These are phyloP conservation scores for Nyssa sinensis DNA, from an alignment of 148 eudicot genomes.

Conservation along the genomic window DNA sequence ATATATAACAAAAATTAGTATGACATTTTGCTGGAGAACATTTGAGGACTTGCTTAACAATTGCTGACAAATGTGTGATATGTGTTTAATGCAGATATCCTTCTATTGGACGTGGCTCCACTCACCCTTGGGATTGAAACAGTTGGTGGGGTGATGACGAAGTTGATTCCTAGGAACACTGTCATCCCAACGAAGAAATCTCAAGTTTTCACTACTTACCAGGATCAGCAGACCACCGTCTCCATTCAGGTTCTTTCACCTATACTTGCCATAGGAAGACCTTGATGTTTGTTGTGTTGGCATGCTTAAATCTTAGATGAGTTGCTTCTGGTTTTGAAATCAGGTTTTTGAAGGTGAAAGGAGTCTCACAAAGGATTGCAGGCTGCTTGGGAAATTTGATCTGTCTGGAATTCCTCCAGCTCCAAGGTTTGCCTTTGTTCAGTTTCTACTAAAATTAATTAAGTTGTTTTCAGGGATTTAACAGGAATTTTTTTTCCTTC, in stretches of 20 bases:
- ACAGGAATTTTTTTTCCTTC: background rate
- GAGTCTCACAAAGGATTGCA: conserved; percentile 43
- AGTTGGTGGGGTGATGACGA: conserved; percentile 43
- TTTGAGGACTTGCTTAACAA: no score
- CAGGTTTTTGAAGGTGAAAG: conserved; percentile 52
- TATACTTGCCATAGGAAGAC: background rate
- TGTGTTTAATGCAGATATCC: conserved; percentile 25
- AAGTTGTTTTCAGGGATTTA: background rate
- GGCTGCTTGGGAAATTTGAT: conserved; percentile 44
- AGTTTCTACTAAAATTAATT: background rate
- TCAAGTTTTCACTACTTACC: conserved; percentile 42
- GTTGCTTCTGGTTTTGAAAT: background rate
- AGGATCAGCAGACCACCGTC: conserved; percentile 43
- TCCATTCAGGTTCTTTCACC: conserved; percentile 30
- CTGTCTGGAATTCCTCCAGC: conserved; percentile 44
- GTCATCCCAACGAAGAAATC: conserved; percentile 43
- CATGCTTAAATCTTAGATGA: background rate
- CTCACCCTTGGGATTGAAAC: conserved; percentile 42
- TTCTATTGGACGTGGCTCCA: conserved; percentile 44
- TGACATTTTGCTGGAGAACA: background rate
- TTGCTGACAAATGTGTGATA: background rate
- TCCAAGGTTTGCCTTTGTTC: conserved; percentile 31
- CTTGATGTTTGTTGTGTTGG: background rate
- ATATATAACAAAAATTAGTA: no score
- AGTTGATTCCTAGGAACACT: conserved; percentile 43